Base-by-base conservation (phyloP, 2,329 filamentous ascomycete genomes). In the Aspergillus aculeatinus region DNA sequence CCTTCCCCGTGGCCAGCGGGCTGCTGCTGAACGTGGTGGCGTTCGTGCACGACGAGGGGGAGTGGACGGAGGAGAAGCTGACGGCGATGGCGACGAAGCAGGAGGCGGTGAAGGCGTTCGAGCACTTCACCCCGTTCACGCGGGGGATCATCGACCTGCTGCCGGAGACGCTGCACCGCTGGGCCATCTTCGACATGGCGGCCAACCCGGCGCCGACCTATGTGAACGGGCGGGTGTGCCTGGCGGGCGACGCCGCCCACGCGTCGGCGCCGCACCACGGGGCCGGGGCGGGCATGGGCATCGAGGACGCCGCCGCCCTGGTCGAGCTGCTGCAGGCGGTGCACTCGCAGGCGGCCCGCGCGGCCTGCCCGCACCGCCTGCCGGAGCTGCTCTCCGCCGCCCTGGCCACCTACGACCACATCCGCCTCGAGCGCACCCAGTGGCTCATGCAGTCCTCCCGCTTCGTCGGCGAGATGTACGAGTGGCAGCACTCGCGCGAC, bases 91-190 rank as follows among this genome's bases (percentile, higher is more conserved):
- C 56, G 35, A 61, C 31, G 2, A 47, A 54, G 7, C 55, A 56
- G 23, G 52, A 63, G 5, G 42, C 53, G 1, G 63, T 52, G 47
- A 12, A 59, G 19, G 25, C 31, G n/a, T 29, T 55, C 31, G 11
- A 51, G 52, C 25, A 54, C 4, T 60, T 3, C 11, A 48, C 50
- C 25, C 84, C 87, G 0, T 83, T 89, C 16, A 81, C 54, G 9
- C 47, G 29, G 14, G 73, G 5, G 47, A 55, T 62, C 31, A 48
- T 60, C 21, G 35, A 53, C 71, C 67, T 83, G 31, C 77, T 87
- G 64, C 79, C 82, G 5, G 52, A 65, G 14, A 47, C 59, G 19
- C 48, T 66, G 5, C 57, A 57, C 50, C 57, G 52, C 16, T 63
- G 58, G 58, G 60, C 31, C 5, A 27, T 60, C 21, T 63, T 60